These are phyloP conservation scores for Penicillium hordei DNA, from an alignment of 2,329 filamentous ascomycete genomes.

Conservation along the genomic window DNA sequence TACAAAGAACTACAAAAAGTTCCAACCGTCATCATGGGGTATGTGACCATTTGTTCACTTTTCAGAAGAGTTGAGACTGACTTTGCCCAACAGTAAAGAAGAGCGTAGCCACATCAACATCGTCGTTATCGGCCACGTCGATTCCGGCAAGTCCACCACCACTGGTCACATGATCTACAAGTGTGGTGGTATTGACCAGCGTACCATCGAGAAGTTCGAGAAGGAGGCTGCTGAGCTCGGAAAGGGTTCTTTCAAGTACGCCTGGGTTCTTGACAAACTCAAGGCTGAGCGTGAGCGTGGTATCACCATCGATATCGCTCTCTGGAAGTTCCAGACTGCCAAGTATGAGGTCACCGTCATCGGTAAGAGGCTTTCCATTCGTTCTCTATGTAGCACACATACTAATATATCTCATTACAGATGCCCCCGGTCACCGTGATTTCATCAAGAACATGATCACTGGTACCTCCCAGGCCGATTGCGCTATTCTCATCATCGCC, in stretches of 20 bases:
- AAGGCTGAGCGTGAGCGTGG: slow-evolving; percentile 99
- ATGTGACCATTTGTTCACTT: slow-evolving; percentile 35
- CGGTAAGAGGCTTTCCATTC: slow-evolving; percentile 57
- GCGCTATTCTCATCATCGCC: slow-evolving; percentile 99
- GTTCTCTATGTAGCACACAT: background rate
- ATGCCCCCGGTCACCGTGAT: slow-evolving; percentile 99
- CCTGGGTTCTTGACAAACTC: slow-evolving; percentile 99
- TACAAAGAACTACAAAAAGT: slow-evolving; percentile 50
- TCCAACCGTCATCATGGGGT: slow-evolving; percentile 62
- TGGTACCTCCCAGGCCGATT: slow-evolving; percentile 99
- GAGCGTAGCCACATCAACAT: slow-evolving; percentile 96
- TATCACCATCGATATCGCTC: slow-evolving; percentile 99
- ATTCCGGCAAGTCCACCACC: slow-evolving; percentile 98
- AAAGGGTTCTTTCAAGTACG: slow-evolving; percentile 99
- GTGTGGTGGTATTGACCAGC: slow-evolving; percentile 99
- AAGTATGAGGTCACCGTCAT: slow-evolving; percentile 99
- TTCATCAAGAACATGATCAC: slow-evolving; percentile 99
- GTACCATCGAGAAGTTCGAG: slow-evolving; percentile 99
- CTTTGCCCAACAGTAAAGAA: slow-evolving; percentile 68
- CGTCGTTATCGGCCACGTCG: slow-evolving; percentile 99
- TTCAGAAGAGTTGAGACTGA: background rate
- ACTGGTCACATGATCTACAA: slow-evolving; percentile 99
- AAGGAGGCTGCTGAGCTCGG: slow-evolving; percentile 99
- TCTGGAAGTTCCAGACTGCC: slow-evolving; percentile 99
- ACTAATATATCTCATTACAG: slow-evolving; percentile 44